These are phyloP conservation scores for Populus pruinosa DNA, from an alignment of 345 rosid genomes.

Conservation along the genomic window DNA sequence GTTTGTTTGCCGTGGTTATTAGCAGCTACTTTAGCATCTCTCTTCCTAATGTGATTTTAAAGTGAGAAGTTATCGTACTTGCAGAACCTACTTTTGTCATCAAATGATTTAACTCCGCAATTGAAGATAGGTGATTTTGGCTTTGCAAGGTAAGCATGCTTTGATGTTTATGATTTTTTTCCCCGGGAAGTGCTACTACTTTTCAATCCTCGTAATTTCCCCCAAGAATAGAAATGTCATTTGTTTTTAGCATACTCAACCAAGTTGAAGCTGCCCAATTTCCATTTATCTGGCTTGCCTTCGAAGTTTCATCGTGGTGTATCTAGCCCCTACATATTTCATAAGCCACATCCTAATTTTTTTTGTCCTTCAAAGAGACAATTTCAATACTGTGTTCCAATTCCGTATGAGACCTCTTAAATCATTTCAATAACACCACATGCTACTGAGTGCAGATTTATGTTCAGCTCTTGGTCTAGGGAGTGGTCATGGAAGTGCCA, in stretches of 20 bases:
- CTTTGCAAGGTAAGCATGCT: constrained; percentile 62
- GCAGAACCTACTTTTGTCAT: constrained; percentile 72
- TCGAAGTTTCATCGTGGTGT: not conserved
- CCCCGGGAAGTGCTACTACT: not conserved
- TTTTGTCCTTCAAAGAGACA: not conserved
- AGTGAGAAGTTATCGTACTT: constrained; percentile 6
- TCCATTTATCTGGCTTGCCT: not conserved
- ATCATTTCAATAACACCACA: not conserved
- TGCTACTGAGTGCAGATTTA: not conserved
- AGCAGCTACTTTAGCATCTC: not conserved
- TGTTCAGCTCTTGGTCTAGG: not conserved
- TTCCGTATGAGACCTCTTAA: too few relatives aligned
- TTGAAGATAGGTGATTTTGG: constrained; percentile 91
- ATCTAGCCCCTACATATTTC: constrained; percentile 6
- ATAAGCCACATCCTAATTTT: not conserved
- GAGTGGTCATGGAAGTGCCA: not conserved
- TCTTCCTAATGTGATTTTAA: constrained; percentile 4
- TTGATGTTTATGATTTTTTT: not conserved
- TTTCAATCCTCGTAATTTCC: not conserved
- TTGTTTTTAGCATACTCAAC: not conserved
- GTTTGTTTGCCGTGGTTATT: not conserved
- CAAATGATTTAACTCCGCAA: constrained; percentile 45
- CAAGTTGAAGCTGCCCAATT: constrained; percentile 5
- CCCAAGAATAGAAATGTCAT: not conserved
- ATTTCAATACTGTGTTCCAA: not conserved